Percentiles rank a stretch among this genome's conserved stretches.
Evolutionary conservation across 2,329 filamentous ascomycete species (phyloP).

Genomic region (Daldinia eschscholtzii): DNA sequence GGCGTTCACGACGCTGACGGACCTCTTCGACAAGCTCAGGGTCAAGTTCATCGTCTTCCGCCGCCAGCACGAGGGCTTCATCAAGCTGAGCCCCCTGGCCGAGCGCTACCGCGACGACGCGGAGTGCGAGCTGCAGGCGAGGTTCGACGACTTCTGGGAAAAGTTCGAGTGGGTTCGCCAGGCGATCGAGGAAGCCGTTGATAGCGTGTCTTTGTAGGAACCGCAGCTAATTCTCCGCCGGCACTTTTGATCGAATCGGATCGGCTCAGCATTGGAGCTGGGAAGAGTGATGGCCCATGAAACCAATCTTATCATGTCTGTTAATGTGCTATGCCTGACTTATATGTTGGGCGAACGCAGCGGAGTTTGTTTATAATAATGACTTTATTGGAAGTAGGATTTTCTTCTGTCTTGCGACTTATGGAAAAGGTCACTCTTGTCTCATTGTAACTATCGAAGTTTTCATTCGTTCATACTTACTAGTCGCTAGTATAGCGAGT

Average conservation of each 20-base stretch:
- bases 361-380: neutral
- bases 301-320: neutral
- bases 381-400: neutral
- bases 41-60: neutral
- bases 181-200: neutral
- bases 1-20: neutral
- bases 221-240: neutral
- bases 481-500: neutral
- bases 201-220: no score
- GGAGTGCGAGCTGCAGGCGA: neutral
- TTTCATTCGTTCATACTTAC: neutral
- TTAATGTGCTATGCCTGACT: neutral
- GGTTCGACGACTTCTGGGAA: conserved; percentile 11
- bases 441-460: neutral
- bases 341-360: neutral
- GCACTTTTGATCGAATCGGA: neutral
- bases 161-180: neutral
- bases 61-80: conserved; percentile 26
- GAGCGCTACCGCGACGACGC: neutral
- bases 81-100: conserved; percentile 23
- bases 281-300: neutral
- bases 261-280: neutral
- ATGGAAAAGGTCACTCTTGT: neutral
- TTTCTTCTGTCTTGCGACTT: neutral
- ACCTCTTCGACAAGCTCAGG: neutral